These are phyloP conservation scores for Coniferiporia weirii DNA, from an alignment of 1,284 basidiomycete genomes.

Conservation along the genomic window DNA sequence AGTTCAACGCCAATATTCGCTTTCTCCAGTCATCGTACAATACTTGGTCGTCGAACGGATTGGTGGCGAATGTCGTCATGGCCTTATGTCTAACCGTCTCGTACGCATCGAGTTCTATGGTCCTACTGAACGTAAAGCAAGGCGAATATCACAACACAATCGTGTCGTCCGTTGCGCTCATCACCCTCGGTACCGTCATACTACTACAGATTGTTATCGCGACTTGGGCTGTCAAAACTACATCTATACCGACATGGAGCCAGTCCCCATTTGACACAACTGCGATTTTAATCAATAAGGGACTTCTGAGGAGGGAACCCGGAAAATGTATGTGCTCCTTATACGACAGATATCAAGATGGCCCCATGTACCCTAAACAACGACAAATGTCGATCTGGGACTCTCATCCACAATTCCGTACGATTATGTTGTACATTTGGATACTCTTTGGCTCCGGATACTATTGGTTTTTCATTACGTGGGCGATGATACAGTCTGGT, in stretches of 20 bases:
- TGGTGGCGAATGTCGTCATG: constrained; percentile 1
- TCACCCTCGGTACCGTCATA: not conserved
- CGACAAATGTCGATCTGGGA: not conserved
- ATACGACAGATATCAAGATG: not conserved
- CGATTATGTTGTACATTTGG: constrained; percentile 9
- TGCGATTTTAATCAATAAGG: not conserved
- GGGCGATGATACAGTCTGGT: constrained; percentile 10
- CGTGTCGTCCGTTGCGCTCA: not conserved
- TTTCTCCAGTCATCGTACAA: constrained; percentile 1
- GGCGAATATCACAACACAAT: not conserved
- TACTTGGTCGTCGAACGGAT: not conserved
- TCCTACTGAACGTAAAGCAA: not conserved
- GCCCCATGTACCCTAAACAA: not conserved
- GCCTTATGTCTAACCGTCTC: not conserved
- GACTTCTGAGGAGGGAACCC: not conserved
- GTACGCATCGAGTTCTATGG: constrained; percentile 5
- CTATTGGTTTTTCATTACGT: constrained; percentile 16
- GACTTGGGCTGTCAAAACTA: not conserved
- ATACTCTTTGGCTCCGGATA: constrained; percentile 10
- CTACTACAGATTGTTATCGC: not conserved
- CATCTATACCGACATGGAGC: constrained; percentile 3
- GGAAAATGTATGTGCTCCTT: constrained; percentile 15
- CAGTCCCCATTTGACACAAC: not conserved
- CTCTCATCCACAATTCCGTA: constrained; percentile 10
- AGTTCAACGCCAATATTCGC: not conserved